Percentiles rank a stretch among this genome's conserved stretches.
Conservation (phyloP, 78 protist genomes). For the Anaeramoeba flamelloides region DNA sequence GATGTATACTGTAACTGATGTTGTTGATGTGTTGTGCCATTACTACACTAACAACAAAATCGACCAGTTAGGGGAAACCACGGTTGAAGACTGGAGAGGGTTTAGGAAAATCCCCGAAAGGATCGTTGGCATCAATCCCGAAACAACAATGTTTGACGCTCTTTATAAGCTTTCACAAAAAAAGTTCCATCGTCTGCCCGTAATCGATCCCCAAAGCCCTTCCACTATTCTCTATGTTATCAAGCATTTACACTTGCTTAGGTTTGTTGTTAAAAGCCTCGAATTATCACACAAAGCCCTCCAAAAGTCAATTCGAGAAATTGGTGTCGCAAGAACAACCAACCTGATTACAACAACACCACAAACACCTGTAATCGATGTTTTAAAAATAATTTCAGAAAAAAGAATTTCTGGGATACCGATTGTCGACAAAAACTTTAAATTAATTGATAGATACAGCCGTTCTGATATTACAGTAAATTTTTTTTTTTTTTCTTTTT, state of each 20-base stretch:
- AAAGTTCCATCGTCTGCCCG: slow-evolving; percentile 34
- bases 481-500: no score
- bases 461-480: no score
- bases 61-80: slow-evolving; percentile 13
- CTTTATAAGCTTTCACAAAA: background rate
- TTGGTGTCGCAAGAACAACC: background rate
- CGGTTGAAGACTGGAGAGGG: slow-evolving; percentile 21
- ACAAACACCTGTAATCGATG: background rate
- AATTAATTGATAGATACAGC: no score
- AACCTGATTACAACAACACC: background rate
- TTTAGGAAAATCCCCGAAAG: background rate
- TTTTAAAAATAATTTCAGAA: slow-evolving; percentile 8
- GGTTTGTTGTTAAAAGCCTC: background rate
- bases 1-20: slow-evolving; percentile 43
- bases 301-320: background rate
- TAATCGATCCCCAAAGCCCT: slow-evolving; percentile 26
- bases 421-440: slow-evolving; percentile 6
- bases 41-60: slow-evolving; percentile 21
- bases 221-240: slow-evolving; percentile 19
- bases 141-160: slow-evolving; percentile 9
- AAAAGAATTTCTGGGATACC: slow-evolving; percentile 25
- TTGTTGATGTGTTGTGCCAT: slow-evolving; percentile 19
- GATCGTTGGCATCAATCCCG: slow-evolving; percentile 15
- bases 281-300: background rate
- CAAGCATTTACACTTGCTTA: slow-evolving; percentile 32